Evolutionary conservation across 768 basidiomycete species (phyloP), one percentile per base, ranked within the genome.

Genomic region (Tricholoma furcatifolium): DNA sequence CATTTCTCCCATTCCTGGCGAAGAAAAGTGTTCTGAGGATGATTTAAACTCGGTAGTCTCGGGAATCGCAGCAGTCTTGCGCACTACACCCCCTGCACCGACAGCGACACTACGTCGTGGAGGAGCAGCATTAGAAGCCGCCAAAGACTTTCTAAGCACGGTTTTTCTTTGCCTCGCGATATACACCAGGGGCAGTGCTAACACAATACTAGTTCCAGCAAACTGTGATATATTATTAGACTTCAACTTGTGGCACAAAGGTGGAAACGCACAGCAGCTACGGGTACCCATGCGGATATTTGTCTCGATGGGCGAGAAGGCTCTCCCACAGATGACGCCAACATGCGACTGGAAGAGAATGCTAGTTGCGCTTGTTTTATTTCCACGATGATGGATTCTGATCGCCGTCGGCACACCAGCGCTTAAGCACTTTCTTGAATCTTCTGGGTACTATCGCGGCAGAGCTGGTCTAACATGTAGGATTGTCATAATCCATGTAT

Each of bases 111-210:
- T 47, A 15, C 65, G 64, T n/a, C 70, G 65, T 34, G 72, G 72
- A 24, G 72, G 70, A 6, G 67, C 55, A 1, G 62, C 51, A 5
- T 52, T 58, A 6, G 57, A 50, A 11, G 60, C 47, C 46, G 66
- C 64, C 27, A 73, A 53, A 18, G 66, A 43, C 23, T 63, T 59
- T 39, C 67, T 60, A 9, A 67, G 47, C 7, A 60, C 57, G 2
- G 50, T 44, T 17, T 53, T 60, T 17, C 72, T 65, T 49, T 68
- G 65, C 46, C 67, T 62, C 34, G 70, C 71, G 9, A 76, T 57
- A 61, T 71, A 62, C 23, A 72, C 53, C 0, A 74, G 57, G 3
- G 72, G 73, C 35, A 74, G 63, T 17, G 68, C 70, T 9, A 76
- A 56, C 24, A 53, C 62, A 17, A 60, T 38, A n/a, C 59, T 55